These are phyloP conservation scores for Colletotrichum acutatum DNA, from an alignment of 2,329 filamentous ascomycete species.

Conservation along the genomic window DNA sequence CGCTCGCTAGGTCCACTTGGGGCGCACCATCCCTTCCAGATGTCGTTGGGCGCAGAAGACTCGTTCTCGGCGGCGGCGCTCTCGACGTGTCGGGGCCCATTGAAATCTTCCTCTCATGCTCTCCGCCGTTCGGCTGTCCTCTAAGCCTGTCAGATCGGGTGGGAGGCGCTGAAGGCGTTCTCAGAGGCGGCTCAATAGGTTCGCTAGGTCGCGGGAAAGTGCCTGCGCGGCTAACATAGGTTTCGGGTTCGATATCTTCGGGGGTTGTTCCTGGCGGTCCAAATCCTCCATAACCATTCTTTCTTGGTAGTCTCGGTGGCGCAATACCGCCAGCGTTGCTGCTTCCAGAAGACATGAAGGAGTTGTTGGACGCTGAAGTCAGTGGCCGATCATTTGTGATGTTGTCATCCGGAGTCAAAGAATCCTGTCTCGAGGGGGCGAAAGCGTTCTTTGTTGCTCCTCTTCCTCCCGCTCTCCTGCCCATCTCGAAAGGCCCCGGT, in stretches of 20 bases:
- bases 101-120: constrained; percentile 51
- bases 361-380: constrained; percentile 46
- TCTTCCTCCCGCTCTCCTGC: constrained; percentile 47
- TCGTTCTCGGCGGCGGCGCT: constrained; percentile 63
- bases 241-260: constrained; percentile 50
- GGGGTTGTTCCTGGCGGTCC: constrained; percentile 56
- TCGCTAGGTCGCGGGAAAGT: constrained; percentile 61
- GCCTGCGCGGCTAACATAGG: constrained; percentile 58
- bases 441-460: constrained; percentile 47
- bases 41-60: constrained; percentile 55
- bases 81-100: constrained; percentile 62
- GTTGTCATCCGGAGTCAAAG: constrained; percentile 34
- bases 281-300: constrained; percentile 69
- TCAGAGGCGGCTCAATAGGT: constrained; percentile 49
- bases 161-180: constrained; percentile 61
- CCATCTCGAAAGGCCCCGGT: constrained; percentile 72
- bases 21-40: constrained; percentile 51
- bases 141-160: constrained; percentile 51
- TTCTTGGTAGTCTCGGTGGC: constrained; percentile 54
- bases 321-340: constrained; percentile 39
- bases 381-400: constrained; percentile 41
- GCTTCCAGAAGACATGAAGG: constrained; percentile 32
- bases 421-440: constrained; percentile 42
- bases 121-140: constrained; percentile 39
- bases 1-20: constrained; percentile 66